phyloP scores from a whole-genome alignment of 345 rosid genomes.

The Tarenaya hassleriana region DNA sequence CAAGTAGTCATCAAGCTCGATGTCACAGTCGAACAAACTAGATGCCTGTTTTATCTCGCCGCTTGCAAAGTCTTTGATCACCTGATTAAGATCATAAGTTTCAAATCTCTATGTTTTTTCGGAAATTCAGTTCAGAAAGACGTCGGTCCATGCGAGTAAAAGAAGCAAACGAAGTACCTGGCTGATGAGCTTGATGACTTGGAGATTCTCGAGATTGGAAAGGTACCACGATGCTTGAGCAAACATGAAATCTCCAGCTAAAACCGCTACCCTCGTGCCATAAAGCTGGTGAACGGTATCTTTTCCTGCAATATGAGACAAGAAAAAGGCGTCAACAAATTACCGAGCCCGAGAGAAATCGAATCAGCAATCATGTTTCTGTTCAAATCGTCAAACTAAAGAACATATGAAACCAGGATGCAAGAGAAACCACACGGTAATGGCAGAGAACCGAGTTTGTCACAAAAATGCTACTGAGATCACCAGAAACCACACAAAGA shows the following conservation, averaged over 20 bases:
- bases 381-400: no score
- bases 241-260: slow-evolving; percentile 97
- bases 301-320: slow-evolving; percentile 48
- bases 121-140: no score
- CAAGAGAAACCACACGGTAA: no score
- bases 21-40: slow-evolving; percentile 75
- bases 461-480: no score
- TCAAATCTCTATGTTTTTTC: no score
- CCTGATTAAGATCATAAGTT: slow-evolving; percentile 38
- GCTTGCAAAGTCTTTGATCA: slow-evolving; percentile 94
- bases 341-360: no score
- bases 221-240: slow-evolving; percentile 98
- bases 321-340: no score
- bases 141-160: background rate
- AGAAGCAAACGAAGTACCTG: slow-evolving; percentile 46
- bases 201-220: slow-evolving; percentile 86
- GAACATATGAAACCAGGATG: no score
- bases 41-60: slow-evolving; percentile 99
- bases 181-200: slow-evolving; percentile 93
- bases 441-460: no score
- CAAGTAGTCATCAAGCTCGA: slow-evolving; percentile 72
- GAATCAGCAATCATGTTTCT: no score
- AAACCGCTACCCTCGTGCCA: slow-evolving; percentile 83
- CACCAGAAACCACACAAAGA: no score
- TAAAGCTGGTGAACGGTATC: slow-evolving; percentile 78